A percentile compares a stretch with the other conserved stretches of the same genome.
phyloP scores from a whole-genome alignment of 495 filamentous ascomycete species.

The Gamarada debralockiae region DNA sequence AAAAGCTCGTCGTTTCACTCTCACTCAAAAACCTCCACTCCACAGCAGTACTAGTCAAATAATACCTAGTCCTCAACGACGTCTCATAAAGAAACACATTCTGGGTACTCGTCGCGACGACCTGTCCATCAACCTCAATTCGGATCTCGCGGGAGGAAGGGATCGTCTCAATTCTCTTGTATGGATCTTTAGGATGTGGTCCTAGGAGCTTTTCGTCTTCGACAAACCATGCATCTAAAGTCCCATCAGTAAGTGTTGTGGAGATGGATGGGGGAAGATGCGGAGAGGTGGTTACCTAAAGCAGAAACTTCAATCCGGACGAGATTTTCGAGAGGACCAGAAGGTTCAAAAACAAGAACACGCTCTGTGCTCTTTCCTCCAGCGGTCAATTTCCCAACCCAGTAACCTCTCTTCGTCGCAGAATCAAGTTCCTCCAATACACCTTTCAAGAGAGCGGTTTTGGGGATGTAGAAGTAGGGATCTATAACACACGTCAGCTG shows the following conservation, averaged over 20 bases:
- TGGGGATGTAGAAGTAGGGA: constrained; percentile 11
- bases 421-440: not conserved
- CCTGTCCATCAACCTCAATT: constrained; percentile 41
- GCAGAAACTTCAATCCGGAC: constrained; percentile 9
- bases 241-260: not conserved
- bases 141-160: constrained; percentile 43
- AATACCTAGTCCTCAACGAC: constrained; percentile 44
- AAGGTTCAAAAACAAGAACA: constrained; percentile 6
- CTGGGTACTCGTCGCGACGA: constrained; percentile 37
- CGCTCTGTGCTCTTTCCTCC: constrained; percentile 8
- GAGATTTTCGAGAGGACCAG: not conserved
- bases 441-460: not conserved
- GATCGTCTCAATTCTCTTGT: constrained; percentile 55
- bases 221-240: constrained; percentile 51
- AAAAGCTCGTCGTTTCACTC: constrained; percentile 36
- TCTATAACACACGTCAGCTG: not conserved
- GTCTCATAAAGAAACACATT: constrained; percentile 49
- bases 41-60: constrained; percentile 43
- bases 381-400: constrained; percentile 1
- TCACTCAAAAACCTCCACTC: constrained; percentile 30
- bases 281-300: constrained; percentile 1
- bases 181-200: constrained; percentile 56
- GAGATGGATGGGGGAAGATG: constrained; percentile 1
- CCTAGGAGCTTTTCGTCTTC: constrained; percentile 53
- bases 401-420: not conserved